These are phyloP conservation scores for Cladosporium velox DNA, from an alignment of 2,329 filamentous ascomycete genomes.

Conservation along the genomic window DNA sequence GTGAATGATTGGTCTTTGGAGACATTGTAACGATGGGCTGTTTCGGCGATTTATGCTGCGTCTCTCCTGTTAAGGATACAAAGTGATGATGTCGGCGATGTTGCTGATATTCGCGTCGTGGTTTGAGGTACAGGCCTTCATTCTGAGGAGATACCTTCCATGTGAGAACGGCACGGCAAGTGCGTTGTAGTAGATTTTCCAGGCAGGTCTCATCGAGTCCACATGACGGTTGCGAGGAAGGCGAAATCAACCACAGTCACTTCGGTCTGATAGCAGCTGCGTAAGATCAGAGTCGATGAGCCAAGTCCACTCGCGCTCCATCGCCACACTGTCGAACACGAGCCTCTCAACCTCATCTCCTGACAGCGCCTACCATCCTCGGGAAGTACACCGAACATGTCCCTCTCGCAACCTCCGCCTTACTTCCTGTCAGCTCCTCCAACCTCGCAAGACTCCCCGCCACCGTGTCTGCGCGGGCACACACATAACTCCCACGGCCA, in stretches of 20 bases:
- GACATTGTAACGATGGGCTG: background rate
- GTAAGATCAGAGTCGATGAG: background rate
- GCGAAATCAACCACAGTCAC: background rate
- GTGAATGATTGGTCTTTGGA: background rate
- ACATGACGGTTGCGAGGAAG: background rate
- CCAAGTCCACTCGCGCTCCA: background rate
- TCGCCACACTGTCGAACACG: background rate
- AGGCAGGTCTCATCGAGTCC: background rate
- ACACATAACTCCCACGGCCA: background rate
- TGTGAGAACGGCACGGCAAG: background rate
- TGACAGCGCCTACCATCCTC: background rate
- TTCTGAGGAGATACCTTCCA: background rate
- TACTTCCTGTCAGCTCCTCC: background rate
- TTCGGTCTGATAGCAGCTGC: background rate
- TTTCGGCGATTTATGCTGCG: background rate
- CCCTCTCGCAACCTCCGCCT: background rate
- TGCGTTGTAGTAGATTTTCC: background rate
- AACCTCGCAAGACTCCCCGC: background rate
- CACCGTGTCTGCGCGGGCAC: background rate
- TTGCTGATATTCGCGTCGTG: background rate
- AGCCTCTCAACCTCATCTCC: background rate
- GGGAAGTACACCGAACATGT: background rate
- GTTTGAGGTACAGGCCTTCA: background rate
- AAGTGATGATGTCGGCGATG: background rate
- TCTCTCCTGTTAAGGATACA: background rate